Evolutionary conservation across 2,329 filamentous ascomycete species (phyloP).

Genomic region (Fusarium sublunatum): DNA sequence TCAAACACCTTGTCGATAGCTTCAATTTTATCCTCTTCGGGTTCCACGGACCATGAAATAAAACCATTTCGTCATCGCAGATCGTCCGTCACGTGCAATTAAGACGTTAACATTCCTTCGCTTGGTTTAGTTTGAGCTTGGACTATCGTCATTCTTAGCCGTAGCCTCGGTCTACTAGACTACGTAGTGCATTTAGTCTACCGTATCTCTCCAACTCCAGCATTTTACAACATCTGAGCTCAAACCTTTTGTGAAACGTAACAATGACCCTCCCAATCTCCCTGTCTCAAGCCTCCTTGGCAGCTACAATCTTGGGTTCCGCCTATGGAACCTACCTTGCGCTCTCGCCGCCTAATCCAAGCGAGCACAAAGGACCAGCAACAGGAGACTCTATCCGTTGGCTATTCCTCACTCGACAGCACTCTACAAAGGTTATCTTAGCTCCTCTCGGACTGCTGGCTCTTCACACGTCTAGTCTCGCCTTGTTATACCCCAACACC

Average conservation of each 20-base stretch:
- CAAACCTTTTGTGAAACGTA: not conserved
- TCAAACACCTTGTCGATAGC: not conserved
- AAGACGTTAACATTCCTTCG: not conserved
- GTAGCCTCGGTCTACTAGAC: not conserved
- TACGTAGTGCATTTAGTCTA: too few relatives aligned
- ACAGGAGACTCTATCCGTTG: conserved; percentile 40
- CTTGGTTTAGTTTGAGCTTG: not conserved
- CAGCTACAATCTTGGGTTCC: conserved; percentile 45
- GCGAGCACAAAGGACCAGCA: conserved; percentile 11
- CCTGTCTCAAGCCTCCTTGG: conserved; percentile 33
- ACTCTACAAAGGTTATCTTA: conserved; percentile 36
- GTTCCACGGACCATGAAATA: not conserved
- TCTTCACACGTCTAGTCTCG: conserved; percentile 38
- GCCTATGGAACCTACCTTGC: conserved; percentile 47
- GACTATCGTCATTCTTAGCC: conserved; percentile 7
- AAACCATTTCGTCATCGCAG: not conserved
- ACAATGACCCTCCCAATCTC: conserved; percentile 21
- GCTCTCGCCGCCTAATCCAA: conserved; percentile 49
- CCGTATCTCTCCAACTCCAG: too few relatives aligned
- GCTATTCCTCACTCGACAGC: conserved; percentile 45
- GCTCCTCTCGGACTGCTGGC: conserved; percentile 42
- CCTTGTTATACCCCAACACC: conserved; percentile 28
- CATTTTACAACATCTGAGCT: not conserved
- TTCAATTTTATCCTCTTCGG: not conserved
- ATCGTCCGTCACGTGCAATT: not conserved